Evolutionary conservation across 371 early-diverging fungal genomes (phyloP).

Genomic region (Umbelopsis sp.): DNA sequence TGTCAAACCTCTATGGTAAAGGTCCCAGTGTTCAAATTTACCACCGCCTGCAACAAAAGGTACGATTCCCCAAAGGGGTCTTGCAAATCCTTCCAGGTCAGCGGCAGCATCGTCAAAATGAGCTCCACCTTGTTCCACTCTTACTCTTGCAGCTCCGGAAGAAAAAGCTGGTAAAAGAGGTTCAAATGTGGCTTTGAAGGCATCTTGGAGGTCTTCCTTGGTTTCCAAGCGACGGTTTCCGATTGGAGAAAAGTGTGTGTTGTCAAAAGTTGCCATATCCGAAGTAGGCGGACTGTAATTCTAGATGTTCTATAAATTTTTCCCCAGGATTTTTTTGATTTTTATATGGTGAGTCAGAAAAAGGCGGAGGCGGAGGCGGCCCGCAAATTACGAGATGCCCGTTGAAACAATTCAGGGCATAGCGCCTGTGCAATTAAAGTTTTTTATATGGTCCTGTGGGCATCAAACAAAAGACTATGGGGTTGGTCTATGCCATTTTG

Average conservation of each 20-base stretch:
- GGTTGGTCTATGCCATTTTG: no score
- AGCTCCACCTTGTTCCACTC: conserved; percentile 14
- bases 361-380: no score
- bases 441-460: no score
- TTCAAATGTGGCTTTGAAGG: not conserved
- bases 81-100: conserved; percentile 19
- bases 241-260: not conserved
- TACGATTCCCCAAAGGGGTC: conserved; percentile 14
- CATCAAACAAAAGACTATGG: no score
- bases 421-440: no score
- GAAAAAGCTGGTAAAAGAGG: conserved; percentile 18
- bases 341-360: no score
- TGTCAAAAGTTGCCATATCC: not conserved
- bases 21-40: conserved; percentile 9
- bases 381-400: no score
- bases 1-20: conserved; percentile 9
- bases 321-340: no score
- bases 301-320: no score
- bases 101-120: conserved; percentile 6
- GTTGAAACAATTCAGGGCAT: no score
- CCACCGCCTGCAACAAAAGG: conserved; percentile 17
- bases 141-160: conserved; percentile 1
- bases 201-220: conserved; percentile 9
- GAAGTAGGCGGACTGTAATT: not conserved
- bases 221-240: not conserved